These are phyloP conservation scores for Phylloboletellus chloephorus DNA, from an alignment of 1,284 basidiomycete genomes.

Conservation along the genomic window DNA sequence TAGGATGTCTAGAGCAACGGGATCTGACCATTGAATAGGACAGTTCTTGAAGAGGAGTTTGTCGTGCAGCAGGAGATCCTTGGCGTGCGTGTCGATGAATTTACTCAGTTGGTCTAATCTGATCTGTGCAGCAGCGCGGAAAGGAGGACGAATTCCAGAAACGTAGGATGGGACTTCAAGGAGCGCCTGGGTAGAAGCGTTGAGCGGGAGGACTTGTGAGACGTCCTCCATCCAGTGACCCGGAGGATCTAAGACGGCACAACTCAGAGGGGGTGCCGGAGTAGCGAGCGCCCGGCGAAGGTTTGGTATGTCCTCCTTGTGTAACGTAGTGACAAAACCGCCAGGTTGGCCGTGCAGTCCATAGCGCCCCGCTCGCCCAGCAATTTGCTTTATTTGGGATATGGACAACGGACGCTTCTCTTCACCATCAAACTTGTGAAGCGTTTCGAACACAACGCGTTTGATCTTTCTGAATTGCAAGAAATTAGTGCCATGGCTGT, in stretches of 20 bases:
- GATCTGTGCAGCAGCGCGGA: slow-evolving; percentile 36
- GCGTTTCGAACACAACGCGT: slow-evolving; percentile 78
- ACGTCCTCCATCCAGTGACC: slow-evolving; percentile 25
- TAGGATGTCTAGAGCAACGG: slow-evolving; percentile 30
- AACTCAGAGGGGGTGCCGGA: slow-evolving; percentile 33
- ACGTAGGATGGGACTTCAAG: slow-evolving; percentile 46
- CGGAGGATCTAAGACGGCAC: slow-evolving; percentile 33
- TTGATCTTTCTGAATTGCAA: slow-evolving; percentile 74
- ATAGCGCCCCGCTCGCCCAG: slow-evolving; percentile 91
- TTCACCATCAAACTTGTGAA: slow-evolving; percentile 72
- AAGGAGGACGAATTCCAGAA: slow-evolving; percentile 42
- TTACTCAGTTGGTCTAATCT: slow-evolving; percentile 33
- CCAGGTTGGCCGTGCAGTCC: slow-evolving; percentile 60
- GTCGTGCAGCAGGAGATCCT: slow-evolving; percentile 45
- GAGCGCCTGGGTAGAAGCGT: slow-evolving; percentile 35
- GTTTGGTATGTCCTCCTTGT: slow-evolving; percentile 59
- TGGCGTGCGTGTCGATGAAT: slow-evolving; percentile 42
- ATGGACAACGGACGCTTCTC: slow-evolving; percentile 53
- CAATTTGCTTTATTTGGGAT: slow-evolving; percentile 94
- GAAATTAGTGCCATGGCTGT: background rate
- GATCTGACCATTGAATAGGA: slow-evolving; percentile 45
- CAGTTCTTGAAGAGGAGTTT: slow-evolving; percentile 43
- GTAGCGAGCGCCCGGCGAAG: slow-evolving; percentile 45
- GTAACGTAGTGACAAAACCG: slow-evolving; percentile 73
- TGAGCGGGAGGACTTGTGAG: slow-evolving; percentile 37